Evolutionary conservation across 495 filamentous ascomycete species (phyloP).

Genomic region (Penicillium macrosclerotiorum): DNA sequence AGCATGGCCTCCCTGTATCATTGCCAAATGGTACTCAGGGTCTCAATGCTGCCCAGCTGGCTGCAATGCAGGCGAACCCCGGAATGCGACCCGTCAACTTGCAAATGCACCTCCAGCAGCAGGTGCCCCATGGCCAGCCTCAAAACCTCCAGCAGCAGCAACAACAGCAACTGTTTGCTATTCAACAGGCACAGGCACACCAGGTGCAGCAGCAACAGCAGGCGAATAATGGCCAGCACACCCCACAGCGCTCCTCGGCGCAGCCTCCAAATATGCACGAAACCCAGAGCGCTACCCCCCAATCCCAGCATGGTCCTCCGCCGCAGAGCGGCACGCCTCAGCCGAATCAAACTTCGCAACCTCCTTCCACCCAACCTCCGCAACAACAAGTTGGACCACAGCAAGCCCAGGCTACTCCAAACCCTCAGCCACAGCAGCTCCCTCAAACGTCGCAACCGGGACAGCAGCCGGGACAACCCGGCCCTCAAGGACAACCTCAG

Average conservation of each 20-base stretch:
- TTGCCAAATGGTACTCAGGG: conserved; percentile 61
- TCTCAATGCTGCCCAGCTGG: conserved; percentile 54
- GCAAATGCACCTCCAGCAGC: conserved; percentile 46
- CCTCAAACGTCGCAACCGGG: conserved; percentile 43
- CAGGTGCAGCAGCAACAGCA: conserved; percentile 41
- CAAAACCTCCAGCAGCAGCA: conserved; percentile 49
- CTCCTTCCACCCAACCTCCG: conserved; percentile 36
- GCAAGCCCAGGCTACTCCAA: conserved; percentile 46
- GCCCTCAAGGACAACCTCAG: conserved; percentile 38
- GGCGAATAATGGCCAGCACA: conserved; percentile 46
- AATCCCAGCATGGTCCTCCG: conserved; percentile 52
- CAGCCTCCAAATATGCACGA: conserved; percentile 48
- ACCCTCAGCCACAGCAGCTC: conserved; percentile 46
- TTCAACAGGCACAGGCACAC: conserved; percentile 33
- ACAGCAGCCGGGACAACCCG: conserved; percentile 36
- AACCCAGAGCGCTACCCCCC: conserved; percentile 47
- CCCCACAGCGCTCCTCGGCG: conserved; percentile 45
- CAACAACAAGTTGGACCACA: conserved; percentile 40
- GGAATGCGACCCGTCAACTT: conserved; percentile 44
- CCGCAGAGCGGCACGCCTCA: conserved; percentile 50
- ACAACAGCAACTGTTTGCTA: conserved; percentile 35
- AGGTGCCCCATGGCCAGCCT: conserved; percentile 53
- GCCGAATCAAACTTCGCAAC: conserved; percentile 46
- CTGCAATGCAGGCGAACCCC: conserved; percentile 52
- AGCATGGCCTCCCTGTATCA: conserved; percentile 50